Evolutionary conservation across 2,329 filamentous ascomycete genomes (phyloP), one percentile per base, ranked within the genome.

Genomic region (Phialophora expanda): DNA sequence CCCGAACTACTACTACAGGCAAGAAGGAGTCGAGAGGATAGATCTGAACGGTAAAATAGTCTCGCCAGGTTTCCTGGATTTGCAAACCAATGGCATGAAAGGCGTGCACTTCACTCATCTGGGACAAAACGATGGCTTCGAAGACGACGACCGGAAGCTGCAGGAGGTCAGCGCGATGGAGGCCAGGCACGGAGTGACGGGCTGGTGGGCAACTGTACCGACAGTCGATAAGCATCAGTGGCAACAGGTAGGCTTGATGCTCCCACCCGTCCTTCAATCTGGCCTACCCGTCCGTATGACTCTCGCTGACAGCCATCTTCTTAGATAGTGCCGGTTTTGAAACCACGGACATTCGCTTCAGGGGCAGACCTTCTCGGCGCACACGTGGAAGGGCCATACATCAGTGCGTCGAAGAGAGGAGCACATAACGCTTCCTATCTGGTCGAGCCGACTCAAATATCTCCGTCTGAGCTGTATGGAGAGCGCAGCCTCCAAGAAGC

Each of bases 361-460:
- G 78, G 79, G 4, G 84, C 84, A n/a, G 78, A 80, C 20, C 76
- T 86, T 5, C 79, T 86, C 1, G 85, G 85, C 32, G 83, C 83
- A n/a, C 85, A 86, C 70, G 78, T 79, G 20, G 84, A 86, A 78
- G 85, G 84, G 1, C 84, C 85, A 7, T 86, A 84, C 70, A 79
- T 87, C 5, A 78, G 82, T 65, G 79, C 82, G 1, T 74, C 75
- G 3, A 86, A 86, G 72, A 84, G 83, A 72, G 85, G 85, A 46
- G 84, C 84, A 6, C 84, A 86, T 72, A 80, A 82, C 66, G 73
- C 76, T 28, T 75, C 77, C 24, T 78, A 82, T 53, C 83, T 84
- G 72, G 54, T 60, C 14, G 53, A 50, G 24, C 77, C 80, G 34
- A 73, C 71, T 38, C 76, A 74, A 2, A 65, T 75, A 2, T 68